Base-by-base conservation (phyloP, 2,329 filamentous ascomycete genomes). In the Fusarium sp. region DNA sequence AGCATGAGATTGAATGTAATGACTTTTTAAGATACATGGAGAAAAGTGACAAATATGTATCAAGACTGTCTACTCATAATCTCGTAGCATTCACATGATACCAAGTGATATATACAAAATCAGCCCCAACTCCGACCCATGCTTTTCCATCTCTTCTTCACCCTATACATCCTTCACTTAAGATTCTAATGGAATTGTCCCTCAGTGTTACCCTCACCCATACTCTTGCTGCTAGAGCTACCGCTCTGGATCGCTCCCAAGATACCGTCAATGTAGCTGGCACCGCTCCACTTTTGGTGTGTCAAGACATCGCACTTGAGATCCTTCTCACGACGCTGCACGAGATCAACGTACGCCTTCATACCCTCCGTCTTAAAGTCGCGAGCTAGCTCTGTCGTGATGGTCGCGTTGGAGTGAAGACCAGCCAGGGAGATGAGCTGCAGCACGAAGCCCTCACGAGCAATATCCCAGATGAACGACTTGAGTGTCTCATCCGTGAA, bases 391-490 rank as follows among this genome's bases (percentile, higher is more conserved):
- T 98, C 94, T 66, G 91, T 88, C 20, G 89, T 89, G 57, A 90
- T 88, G 17, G 89, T 88, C 5, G 91, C 91, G 44, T 88, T 92
- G 74, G 89, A 91, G 81, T 93, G 91, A 62, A 93, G 79, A 17
- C 91, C 91, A 0, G 91, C 91, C 16, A 93, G 85, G 17, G 89
- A 92, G 68, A 93, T 89, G 31, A 93, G 86, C 84, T 93, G 91
- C 77, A 92, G 83, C 11, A 91, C 90, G 80, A 92, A 96, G 69
- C 96, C 96, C 78, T 98, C 93, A 80, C 92, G 91, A 10, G 95
- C 96, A 74, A 99, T 91, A 81, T 98, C 96, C 96, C 96, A 98
- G 77, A 99, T 93, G 82, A 99, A 99, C 7, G 90, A 94, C 84
- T 93, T 94, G 64, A 99, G 88, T 7, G 92, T 92, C 70, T 91